Conservation (phyloP, 352 stramenopile genomes). For the Phytophthora lateralis region DNA sequence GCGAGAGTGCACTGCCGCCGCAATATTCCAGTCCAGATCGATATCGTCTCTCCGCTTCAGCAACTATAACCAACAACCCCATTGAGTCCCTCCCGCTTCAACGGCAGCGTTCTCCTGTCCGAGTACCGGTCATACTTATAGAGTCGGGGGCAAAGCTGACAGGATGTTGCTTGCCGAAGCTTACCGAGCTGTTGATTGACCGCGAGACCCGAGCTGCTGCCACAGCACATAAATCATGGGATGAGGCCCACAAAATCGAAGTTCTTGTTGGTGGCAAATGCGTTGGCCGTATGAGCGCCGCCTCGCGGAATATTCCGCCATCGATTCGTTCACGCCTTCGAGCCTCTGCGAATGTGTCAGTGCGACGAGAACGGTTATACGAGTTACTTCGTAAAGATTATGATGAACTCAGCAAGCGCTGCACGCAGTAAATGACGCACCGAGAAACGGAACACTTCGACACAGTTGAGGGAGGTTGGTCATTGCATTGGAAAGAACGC, state of each 20-base stretch:
- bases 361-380: slow-evolving; percentile 65
- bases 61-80: background rate
- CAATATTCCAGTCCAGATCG: slow-evolving; percentile 6
- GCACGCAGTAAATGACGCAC: slow-evolving; percentile 35
- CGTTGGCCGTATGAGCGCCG: slow-evolving; percentile 52
- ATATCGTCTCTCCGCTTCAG: slow-evolving; percentile 1
- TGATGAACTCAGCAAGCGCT: slow-evolving; percentile 33
- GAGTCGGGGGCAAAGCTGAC: slow-evolving; percentile 7
- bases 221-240: slow-evolving; percentile 32
- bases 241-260: slow-evolving; percentile 74
- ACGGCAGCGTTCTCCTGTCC: slow-evolving; percentile 18
- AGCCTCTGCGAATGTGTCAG: slow-evolving; percentile 43
- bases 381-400: slow-evolving; percentile 56
- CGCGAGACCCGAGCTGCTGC: slow-evolving; percentile 41
- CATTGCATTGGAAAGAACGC: slow-evolving; percentile 78
- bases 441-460: slow-evolving; percentile 33
- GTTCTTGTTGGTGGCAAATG: slow-evolving; percentile 66
- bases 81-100: slow-evolving; percentile 5
- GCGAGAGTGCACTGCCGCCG: slow-evolving; percentile 1
- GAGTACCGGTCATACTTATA: background rate
- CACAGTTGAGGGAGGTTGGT: slow-evolving; percentile 26
- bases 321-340: slow-evolving; percentile 57
- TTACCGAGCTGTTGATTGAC: slow-evolving; percentile 59
- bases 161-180: slow-evolving; percentile 27
- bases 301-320: slow-evolving; percentile 52